Conservation (phyloP, 2,329 filamentous ascomycete genomes). For the Salinomyces thailandicus region DNA sequence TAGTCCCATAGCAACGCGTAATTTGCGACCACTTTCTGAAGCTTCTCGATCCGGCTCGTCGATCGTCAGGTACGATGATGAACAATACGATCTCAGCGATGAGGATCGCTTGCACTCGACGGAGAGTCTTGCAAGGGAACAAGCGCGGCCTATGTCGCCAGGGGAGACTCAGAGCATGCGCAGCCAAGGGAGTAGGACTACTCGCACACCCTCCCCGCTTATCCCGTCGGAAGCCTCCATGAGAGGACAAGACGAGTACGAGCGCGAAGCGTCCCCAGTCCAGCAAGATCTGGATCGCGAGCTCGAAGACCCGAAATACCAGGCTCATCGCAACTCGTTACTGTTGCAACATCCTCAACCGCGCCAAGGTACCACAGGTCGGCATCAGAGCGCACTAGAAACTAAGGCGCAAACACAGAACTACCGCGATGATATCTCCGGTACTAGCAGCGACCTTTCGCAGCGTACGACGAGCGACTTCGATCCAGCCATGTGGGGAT, state of each 20-base stretch:
- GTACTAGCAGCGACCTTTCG: constrained; percentile 26
- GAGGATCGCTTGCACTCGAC: constrained; percentile 44
- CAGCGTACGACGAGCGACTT: constrained; percentile 26
- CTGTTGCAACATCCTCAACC: constrained; percentile 74
- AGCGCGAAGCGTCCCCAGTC: constrained; percentile 12
- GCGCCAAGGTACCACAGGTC: constrained; percentile 59
- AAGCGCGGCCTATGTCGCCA: constrained; percentile 10
- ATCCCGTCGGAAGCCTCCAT: constrained; percentile 42
- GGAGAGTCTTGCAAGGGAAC: constrained; percentile 14
- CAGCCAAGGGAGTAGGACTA: constrained; percentile 26
- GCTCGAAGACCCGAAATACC: constrained; percentile 62
- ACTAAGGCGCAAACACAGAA: constrained; percentile 61
- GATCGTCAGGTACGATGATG: constrained; percentile 52
- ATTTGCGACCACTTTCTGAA: constrained; percentile 45
- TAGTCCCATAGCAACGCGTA: constrained; percentile 17
- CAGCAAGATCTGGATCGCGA: constrained; percentile 18
- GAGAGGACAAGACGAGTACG: constrained; percentile 12
- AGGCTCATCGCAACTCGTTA: constrained; percentile 68
- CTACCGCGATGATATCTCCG: constrained; percentile 40
- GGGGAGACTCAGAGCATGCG: constrained; percentile 23
- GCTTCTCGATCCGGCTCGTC: constrained; percentile 58
- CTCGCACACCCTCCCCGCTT: constrained; percentile 41
- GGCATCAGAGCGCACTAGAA: constrained; percentile 64
- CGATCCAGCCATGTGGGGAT: constrained; percentile 41
- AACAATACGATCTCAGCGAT: constrained; percentile 45